Evolutionary conservation across 495 filamentous ascomycete genomes (phyloP), one percentile per base, ranked within the genome.

Genomic region (Monascus purpureus): DNA sequence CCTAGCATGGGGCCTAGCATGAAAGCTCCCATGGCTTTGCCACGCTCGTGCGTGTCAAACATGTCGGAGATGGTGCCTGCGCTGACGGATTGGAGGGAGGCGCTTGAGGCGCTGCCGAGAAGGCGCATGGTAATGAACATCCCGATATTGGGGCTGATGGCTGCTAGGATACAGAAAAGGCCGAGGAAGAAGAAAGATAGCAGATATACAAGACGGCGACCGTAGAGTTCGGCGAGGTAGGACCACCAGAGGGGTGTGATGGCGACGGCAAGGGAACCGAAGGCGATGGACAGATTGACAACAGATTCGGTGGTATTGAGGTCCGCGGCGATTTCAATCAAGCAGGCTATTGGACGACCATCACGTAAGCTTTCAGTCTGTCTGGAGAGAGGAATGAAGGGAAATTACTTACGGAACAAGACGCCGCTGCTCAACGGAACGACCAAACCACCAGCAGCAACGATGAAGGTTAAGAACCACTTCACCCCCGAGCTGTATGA

Each of bases 221-320:
- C 82, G 3, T 75, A 50, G 0, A 66, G 67, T 47, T 85, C 82
- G 2, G 75, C 78, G 49, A 85, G 83, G 8, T 66, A 70, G 3
- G 75, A 81, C 81, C 81, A 86, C 79, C 80, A 87, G 2, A 87
- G 65, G 1, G 81, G 81, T 37, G 79, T 84, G 25, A 86, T 77
- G 22, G 71, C 66, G 77, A 86, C 81, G 31, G 66, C 50, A 4
- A 85, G 61, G 79, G 85, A 81, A 43, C 82, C 85, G 22, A 84
- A 47, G 6, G 82, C 76, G 4, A 82, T 68, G 11, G 75, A 73
- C 23, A 85, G 47, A 44, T 86, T 86, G 14, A 78, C 70, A 17
- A 80, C 52, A 6, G 73, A 70, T 13, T 65, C 43, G 1, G 65
- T 65, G 22, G 70, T 55, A 28, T 70, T 25, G 12, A 86, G 55